Conservation (phyloP, 805 yeast genomes). For the Kuraishia molischiana region DNA sequence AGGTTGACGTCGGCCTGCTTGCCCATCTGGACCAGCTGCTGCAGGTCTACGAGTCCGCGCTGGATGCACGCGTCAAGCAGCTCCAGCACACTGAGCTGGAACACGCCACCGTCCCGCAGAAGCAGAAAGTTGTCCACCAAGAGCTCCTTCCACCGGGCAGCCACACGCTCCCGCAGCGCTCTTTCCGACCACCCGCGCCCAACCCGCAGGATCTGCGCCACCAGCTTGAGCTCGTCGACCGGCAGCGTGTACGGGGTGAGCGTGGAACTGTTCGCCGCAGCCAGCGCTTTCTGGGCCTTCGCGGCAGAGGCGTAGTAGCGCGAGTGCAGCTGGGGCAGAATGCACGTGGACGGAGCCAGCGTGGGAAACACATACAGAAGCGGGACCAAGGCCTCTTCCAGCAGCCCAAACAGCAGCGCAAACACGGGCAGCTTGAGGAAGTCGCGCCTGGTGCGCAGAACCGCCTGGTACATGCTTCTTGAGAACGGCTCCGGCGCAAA, state of each 20-base stretch:
- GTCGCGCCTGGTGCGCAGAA: conserved; percentile 41
- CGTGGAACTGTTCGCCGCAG: not conserved
- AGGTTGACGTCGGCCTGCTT: not conserved
- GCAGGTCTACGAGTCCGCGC: conserved; percentile 39
- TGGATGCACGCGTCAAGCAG: conserved; percentile 43
- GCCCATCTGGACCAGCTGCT: not conserved
- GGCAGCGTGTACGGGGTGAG: conserved; percentile 40
- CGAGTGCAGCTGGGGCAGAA: conserved; percentile 36
- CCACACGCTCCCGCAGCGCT: conserved; percentile 24
- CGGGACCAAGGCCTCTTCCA: conserved; percentile 48
- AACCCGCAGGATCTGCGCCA: conserved; percentile 27
- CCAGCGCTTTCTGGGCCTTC: conserved; percentile 13
- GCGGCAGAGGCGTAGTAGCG: conserved; percentile 23
- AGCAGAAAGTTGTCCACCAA: conserved; percentile 43
- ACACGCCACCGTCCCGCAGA: conserved; percentile 31
- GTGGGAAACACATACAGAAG: conserved; percentile 43
- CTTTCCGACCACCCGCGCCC: conserved; percentile 22
- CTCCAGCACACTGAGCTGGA: conserved; percentile 39
- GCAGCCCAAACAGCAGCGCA: conserved; percentile 39
- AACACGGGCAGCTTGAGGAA: conserved; percentile 47
- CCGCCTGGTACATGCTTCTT: conserved; percentile 38
- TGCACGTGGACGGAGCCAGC: conserved; percentile 54
- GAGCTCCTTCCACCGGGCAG: conserved; percentile 30
- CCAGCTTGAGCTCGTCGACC: conserved; percentile 22
- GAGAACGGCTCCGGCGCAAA: conserved; percentile 13